These are phyloP conservation scores for Rhizophagus clarus DNA, from an alignment of 192 early-diverging fungal genomes.

Conservation along the genomic window DNA sequence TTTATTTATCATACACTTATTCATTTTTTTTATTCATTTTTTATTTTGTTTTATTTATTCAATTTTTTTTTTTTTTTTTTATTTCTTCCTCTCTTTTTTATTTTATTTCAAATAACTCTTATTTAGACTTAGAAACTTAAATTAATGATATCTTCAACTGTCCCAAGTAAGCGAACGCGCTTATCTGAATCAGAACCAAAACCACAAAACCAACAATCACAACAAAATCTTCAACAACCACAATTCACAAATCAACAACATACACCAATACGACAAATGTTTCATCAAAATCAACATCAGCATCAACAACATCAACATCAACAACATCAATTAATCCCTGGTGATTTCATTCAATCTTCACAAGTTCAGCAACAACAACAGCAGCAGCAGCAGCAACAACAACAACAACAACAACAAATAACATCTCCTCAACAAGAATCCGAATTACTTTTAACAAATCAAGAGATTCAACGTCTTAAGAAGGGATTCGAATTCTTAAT, in stretches of 20 bases:
- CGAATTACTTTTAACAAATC: not conserved
- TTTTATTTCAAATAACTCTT: no score
- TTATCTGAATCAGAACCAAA: not conserved
- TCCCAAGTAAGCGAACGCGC: not conserved
- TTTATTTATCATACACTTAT: no score
- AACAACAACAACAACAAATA: slow-evolving; percentile 6
- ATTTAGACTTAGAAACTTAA: no score
- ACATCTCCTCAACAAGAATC: not conserved
- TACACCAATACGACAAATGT: not conserved
- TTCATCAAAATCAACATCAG: not conserved
- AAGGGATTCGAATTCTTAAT: not conserved
- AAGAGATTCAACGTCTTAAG: slow-evolving; percentile 20
- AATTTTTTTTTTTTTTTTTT: no score
- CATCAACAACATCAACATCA: slow-evolving; percentile 13
- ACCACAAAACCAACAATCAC: not conserved
- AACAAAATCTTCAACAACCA: not conserved
- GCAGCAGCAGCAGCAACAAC: not conserved
- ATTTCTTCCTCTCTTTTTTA: no score
- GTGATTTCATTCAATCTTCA: not conserved
- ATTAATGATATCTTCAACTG: not conserved
- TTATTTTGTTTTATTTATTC: no score
- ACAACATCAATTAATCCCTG: not conserved
- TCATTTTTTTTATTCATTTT: no score
- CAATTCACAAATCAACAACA: not conserved
- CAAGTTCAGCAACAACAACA: not conserved